These are phyloP conservation scores for Ilyonectria robusta DNA, from an alignment of 2,329 filamentous ascomycete genomes.

Conservation along the genomic window DNA sequence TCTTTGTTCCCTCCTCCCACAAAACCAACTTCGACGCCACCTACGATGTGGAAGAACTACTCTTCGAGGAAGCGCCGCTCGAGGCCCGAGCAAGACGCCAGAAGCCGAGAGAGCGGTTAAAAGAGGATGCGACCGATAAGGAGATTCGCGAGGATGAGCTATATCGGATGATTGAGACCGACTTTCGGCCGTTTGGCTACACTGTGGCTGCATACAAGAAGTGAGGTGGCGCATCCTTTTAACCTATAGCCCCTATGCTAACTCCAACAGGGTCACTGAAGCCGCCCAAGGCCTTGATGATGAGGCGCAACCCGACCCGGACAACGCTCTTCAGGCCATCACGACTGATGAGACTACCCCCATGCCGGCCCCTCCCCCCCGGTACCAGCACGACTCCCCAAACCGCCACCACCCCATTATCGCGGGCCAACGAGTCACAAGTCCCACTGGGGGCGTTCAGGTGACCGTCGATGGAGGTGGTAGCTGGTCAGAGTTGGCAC, in stretches of 20 bases:
- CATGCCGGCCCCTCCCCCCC: no score
- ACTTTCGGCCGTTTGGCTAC: conserved; percentile 97
- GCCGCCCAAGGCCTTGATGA: no score
- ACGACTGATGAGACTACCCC: no score
- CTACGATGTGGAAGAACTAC: conserved; percentile 93
- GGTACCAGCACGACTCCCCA: no score
- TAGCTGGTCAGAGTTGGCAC: no score
- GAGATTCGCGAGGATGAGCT: conserved; percentile 96
- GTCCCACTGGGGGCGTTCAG: no score
- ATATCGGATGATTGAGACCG: conserved; percentile 92
- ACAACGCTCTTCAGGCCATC: no score
- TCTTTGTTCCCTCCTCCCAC: conserved; percentile 93
- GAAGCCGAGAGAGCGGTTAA: conserved; percentile 91
- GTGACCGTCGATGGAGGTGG: no score
- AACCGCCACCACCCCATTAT: no score
- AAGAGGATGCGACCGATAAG: conserved; percentile 94
- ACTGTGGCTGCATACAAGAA: conserved; percentile 84
- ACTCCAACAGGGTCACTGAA: no score
- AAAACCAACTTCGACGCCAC: conserved; percentile 99
- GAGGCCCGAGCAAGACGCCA: conserved; percentile 94
- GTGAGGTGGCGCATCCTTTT: conserved; percentile 60
- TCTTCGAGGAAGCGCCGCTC: conserved; percentile 93
- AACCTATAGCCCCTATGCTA: conserved; percentile 73
- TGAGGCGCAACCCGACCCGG: no score
- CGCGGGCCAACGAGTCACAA: no score